phyloP scores from a whole-genome alignment of 441 rosid genomes.

The Gossypium schwendimanii region DNA sequence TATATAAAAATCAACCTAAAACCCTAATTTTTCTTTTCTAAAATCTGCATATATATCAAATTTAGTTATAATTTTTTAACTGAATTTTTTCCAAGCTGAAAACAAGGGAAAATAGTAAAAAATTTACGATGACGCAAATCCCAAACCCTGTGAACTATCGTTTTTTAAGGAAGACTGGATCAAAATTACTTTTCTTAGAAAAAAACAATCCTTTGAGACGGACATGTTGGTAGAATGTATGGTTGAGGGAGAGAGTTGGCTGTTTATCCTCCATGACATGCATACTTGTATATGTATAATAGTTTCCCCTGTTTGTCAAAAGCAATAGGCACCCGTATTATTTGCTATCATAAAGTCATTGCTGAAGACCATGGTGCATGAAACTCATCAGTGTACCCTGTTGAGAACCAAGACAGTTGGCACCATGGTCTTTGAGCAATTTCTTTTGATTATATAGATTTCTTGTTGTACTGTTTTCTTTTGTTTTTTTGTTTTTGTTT shows the following conservation, averaged over 20 bases:
- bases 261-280: background rate
- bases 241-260: background rate
- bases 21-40: too few species aligned
- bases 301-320: too few species aligned
- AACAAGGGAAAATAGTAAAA: too few species aligned
- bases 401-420: background rate
- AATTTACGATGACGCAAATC: too few species aligned
- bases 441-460: background rate
- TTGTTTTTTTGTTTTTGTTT: background rate
- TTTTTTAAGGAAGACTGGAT: background rate
- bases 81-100: too few species aligned
- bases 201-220: background rate
- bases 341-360: background rate
- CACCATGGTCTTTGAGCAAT: background rate
- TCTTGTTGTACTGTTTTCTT: background rate
- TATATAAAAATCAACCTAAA: too few species aligned
- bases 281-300: background rate
- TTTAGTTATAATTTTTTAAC: too few species aligned
- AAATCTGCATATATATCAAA: too few species aligned
- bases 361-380: constrained; percentile 3
- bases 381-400: background rate
- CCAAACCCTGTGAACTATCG: background rate
- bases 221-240: background rate
- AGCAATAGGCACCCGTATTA: too few species aligned
- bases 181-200: background rate